Percentiles rank a stretch among this genome's conserved stretches.
Evolutionary conservation across 768 basidiomycete genomes (phyloP).

Genomic region (Psilocybe sp.): DNA sequence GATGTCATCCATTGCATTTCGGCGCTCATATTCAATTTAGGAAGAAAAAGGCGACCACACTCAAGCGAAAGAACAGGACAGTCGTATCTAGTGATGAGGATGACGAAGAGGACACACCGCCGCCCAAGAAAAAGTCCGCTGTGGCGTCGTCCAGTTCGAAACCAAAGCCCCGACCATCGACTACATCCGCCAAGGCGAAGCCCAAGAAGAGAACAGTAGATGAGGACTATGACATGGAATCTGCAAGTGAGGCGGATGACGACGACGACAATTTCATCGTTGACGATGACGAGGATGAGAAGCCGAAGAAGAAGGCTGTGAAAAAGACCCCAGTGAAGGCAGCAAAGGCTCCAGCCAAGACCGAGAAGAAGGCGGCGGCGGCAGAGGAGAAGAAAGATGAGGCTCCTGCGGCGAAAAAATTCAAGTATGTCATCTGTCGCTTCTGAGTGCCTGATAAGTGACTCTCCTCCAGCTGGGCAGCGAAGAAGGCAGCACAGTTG

Average conservation of each 20-base stretch:
- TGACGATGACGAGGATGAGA: constrained; percentile 21
- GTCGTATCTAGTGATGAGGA: constrained; percentile 37
- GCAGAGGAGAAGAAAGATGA: constrained; percentile 13
- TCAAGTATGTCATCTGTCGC: constrained; percentile 19
- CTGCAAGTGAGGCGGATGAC: constrained; percentile 10
- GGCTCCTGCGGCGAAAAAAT: constrained; percentile 22
- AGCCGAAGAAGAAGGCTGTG: constrained; percentile 24
- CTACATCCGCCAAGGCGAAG: constrained; percentile 15
- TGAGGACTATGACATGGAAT: constrained; percentile 22
- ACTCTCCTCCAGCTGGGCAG: constrained; percentile 34
- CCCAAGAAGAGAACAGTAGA: constrained; percentile 23
- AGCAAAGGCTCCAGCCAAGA: constrained; percentile 9
- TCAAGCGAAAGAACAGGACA: constrained; percentile 30
- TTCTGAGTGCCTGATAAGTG: not conserved
- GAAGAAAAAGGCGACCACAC: constrained; percentile 18
- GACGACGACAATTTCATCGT: constrained; percentile 16
- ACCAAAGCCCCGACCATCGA: constrained; percentile 23
- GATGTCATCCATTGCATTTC: not conserved
- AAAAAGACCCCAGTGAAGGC: constrained; percentile 17
- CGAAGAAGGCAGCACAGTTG: constrained; percentile 54
- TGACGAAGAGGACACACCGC: constrained; percentile 31
- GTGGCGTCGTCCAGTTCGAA: constrained; percentile 21
- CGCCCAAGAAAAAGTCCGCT: constrained; percentile 41
- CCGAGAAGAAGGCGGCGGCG: constrained; percentile 7
- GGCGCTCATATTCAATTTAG: not conserved